phyloP scores from a whole-genome alignment of 75 land plant species.

The Sequoia sempervirens region DNA sequence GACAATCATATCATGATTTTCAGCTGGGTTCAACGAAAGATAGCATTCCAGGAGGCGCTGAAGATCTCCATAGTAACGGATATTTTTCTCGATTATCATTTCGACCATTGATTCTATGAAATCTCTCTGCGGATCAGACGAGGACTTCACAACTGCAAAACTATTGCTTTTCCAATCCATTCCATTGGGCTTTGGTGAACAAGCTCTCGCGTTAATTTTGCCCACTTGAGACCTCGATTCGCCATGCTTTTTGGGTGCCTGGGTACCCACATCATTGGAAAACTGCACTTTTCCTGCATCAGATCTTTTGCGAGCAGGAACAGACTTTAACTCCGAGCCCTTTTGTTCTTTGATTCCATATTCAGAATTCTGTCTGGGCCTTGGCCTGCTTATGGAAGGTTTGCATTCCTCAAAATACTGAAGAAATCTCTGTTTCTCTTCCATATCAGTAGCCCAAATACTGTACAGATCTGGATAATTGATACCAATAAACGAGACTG shows the following conservation, averaged over 20 bases:
- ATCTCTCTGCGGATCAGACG: conserved; percentile 52
- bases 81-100: conserved; percentile 71
- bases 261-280: background rate
- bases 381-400: background rate
- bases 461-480: background rate
- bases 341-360: background rate
- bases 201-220: background rate
- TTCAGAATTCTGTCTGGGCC: background rate
- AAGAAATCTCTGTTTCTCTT: background rate
- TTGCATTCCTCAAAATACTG: background rate
- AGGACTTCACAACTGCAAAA: conserved; percentile 66
- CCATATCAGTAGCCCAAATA: background rate
- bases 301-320: background rate
- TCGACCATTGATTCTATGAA: conserved; percentile 82
- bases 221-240: background rate
- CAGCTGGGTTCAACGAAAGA: too few species aligned
- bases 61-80: conserved; percentile 40
- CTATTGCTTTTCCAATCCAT: conserved; percentile 9
- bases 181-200: background rate
- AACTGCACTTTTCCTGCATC: background rate
- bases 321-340: background rate
- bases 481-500: too few species aligned
- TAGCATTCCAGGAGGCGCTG: conserved; percentile 38
- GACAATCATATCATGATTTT: too few species aligned
- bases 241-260: background rate